Base-by-base conservation (phyloP, 1,284 basidiomycete genomes). In the Bjerkandera adusta region DNA sequence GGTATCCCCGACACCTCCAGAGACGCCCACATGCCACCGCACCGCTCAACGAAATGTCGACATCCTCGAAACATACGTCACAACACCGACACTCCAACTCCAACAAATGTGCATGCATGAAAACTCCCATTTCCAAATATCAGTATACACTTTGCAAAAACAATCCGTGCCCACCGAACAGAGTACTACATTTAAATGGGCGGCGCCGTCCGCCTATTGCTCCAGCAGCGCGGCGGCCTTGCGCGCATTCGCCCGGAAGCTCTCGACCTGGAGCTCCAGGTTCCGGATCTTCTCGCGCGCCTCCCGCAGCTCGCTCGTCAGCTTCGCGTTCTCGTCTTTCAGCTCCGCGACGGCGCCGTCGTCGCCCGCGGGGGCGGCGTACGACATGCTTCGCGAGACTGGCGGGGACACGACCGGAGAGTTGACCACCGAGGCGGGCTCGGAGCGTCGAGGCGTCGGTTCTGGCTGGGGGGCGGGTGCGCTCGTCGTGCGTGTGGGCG, bases 201-300 rank as follows among this genome's bases (percentile, higher is more conserved):
- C n/a, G n/a, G n/a, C n/a, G n/a, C n/a, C n/a, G n/a, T n/a, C n/a
- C n/a, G n/a, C n/a, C n/a, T 18, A 43, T 39, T 34, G 48, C 10
- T 62, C 60, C 36, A 65, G 52, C 53, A 65, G 52, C 45, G 63
- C 61, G 4, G 71, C 70, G 5, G 86, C 87, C 61, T 79, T 87
- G 57, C 77, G 72, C 43, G 87, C 86, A 59, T 90, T 90, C 15
- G 82, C 81, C 50, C 77, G 77, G 57, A 88, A 67, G 15, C 75
- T 71, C 67, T 92, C 90, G n/a, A 92, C 77, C 68, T 92, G 85
- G 45, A 92, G 62, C 67, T 93, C 90, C 33, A 93, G 66, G 56
- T 84, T 84, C 51, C 90, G 71, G 46, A 93, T 91, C 67, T 87
- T 79, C 63, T 82, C 81, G 36, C 86, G 76, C 27, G 87, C 83